A percentile compares a stretch with the other conserved stretches of the same genome.
Evolutionary conservation across 768 basidiomycete species (phyloP).

Genomic region (Psilocybe cyanescens): DNA sequence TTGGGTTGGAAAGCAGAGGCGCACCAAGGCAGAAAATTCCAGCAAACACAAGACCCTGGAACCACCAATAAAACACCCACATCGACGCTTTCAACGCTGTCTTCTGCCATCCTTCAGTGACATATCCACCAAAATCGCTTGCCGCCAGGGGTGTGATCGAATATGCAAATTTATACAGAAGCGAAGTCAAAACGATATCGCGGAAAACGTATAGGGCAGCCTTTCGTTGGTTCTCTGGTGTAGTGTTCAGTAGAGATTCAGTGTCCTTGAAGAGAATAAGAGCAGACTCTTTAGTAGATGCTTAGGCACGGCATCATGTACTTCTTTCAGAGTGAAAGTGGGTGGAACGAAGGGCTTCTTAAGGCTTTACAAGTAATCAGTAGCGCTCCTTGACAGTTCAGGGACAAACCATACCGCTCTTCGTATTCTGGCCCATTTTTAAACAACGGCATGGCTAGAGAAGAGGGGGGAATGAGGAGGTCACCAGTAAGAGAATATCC

Average conservation of each 20-base stretch:
- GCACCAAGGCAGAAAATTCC: slow-evolving; percentile 58
- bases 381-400: not conserved
- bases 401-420: slow-evolving; percentile 29
- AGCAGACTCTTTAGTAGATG: slow-evolving; percentile 46
- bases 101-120: slow-evolving; percentile 34
- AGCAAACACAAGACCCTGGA: slow-evolving; percentile 53
- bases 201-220: slow-evolving; percentile 48
- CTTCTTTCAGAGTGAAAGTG: slow-evolving; percentile 50
- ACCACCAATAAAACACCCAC: slow-evolving; percentile 54
- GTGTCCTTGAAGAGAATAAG: not conserved
- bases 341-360: slow-evolving; percentile 53
- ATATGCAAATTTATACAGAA: slow-evolving; percentile 47
- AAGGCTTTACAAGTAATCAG: slow-evolving; percentile 29
- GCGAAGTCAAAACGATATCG: slow-evolving; percentile 44
- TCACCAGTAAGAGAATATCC: slow-evolving; percentile 7
- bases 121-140: slow-evolving; percentile 41
- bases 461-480: not conserved
- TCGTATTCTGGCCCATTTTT: slow-evolving; percentile 45
- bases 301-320: slow-evolving; percentile 60
- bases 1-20: not conserved
- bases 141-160: slow-evolving; percentile 44
- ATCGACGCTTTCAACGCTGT: slow-evolving; percentile 33
- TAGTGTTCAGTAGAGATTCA: not conserved
- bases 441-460: slow-evolving; percentile 26
- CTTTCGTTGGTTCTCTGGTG: slow-evolving; percentile 38